Conservation (phyloP, 345 rosid species). For the thale cress (Arabidopsis thaliana) region DNA sequence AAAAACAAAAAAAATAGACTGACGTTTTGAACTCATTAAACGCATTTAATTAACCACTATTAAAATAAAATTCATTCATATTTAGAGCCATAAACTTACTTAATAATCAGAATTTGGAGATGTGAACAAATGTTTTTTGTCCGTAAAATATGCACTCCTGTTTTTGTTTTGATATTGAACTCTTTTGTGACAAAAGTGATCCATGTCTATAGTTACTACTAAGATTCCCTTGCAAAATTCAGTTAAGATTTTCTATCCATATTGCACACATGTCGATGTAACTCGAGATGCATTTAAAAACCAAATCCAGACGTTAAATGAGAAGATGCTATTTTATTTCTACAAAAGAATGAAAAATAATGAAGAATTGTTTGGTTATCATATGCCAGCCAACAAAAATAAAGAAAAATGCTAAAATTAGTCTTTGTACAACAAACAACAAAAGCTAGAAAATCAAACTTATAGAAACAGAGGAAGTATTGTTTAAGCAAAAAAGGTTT, state of each 20-base stretch:
- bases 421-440: no score
- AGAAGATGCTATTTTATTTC: no score
- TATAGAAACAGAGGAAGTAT: no score
- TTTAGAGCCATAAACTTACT: not conserved
- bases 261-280: not conserved
- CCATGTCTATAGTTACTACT: not conserved
- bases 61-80: not conserved
- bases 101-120: no score
- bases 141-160: not conserved
- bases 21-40: not conserved
- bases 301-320: no score
- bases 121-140: no score
- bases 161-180: not conserved
- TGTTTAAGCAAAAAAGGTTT: no score
- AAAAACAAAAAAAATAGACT: not conserved
- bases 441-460: no score
- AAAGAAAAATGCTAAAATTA: no score
- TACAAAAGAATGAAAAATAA: no score
- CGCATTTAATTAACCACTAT: not conserved
- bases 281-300: not conserved
- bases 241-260: not conserved
- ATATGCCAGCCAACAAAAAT: no score
- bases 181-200: not conserved
- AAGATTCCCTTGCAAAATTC: not conserved
- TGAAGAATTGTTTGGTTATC: no score